Evolutionary conservation across 441 rosid species (phyloP).

Genomic region (Eutrema salsugineum): DNA sequence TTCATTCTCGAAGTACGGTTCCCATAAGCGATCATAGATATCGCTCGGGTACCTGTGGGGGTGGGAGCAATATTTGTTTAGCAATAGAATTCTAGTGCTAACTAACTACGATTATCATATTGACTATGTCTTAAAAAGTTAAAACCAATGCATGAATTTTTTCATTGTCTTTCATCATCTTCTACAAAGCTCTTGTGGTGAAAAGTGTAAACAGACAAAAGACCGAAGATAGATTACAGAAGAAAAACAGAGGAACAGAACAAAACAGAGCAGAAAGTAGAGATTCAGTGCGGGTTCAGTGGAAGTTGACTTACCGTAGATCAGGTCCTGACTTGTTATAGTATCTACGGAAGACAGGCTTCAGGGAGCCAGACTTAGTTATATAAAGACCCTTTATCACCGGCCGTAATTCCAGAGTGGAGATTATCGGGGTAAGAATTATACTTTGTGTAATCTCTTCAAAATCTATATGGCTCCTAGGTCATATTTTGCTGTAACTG

Average conservation of each 20-base stretch:
- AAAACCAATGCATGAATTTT: too few species aligned
- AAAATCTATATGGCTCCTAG: too few species aligned
- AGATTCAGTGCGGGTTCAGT: too few species aligned
- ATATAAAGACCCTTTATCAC: constrained; percentile 14
- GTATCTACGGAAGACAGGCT: background rate
- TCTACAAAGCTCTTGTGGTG: too few species aligned
- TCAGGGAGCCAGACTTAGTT: constrained; percentile 29
- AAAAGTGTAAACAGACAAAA: background rate
- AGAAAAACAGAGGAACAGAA: background rate
- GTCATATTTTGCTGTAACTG: too few species aligned
- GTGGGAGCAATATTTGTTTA: too few species aligned
- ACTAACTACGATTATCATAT: too few species aligned
- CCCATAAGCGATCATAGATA: background rate
- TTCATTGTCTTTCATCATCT: too few species aligned
- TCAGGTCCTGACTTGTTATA: background rate
- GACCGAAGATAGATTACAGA: background rate
- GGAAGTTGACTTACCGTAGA: background rate
- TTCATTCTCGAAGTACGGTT: background rate
- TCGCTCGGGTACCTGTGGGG: background rate
- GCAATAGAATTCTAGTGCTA: too few species aligned
- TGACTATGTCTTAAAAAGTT: too few species aligned
- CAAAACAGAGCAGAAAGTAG: background rate
- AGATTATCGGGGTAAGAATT: constrained; percentile 25
- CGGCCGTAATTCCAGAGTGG: constrained; percentile 40
- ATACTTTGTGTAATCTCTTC: too few species aligned